Conservation (phyloP, 2,329 filamentous ascomycete species). For the Xylariaceae sp. region DNA sequence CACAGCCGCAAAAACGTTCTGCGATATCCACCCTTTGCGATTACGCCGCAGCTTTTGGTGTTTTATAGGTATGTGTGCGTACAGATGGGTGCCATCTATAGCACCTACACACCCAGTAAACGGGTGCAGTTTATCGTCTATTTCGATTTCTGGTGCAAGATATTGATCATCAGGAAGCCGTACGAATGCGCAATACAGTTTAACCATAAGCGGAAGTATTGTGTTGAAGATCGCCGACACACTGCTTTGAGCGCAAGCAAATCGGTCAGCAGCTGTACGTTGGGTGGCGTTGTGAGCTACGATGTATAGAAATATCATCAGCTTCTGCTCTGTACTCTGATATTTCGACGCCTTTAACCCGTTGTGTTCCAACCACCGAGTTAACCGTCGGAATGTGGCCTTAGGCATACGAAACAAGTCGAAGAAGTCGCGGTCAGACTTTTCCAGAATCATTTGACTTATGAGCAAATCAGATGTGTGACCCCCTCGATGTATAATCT, state of each 20-base stretch:
- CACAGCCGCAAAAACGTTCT: background rate
- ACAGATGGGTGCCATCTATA: background rate
- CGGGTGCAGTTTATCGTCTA: background rate
- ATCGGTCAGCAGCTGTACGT: background rate
- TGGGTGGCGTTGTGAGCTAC: background rate
- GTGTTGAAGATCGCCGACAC: background rate
- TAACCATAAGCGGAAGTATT: background rate
- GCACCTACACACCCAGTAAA: background rate
- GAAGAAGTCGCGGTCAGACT: too few relatives aligned
- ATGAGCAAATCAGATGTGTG: too few relatives aligned
- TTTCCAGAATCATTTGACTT: too few relatives aligned
- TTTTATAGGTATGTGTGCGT: background rate
- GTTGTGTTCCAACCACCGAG: too few relatives aligned
- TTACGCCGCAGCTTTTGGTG: background rate
- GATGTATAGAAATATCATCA: background rate
- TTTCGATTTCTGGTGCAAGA: background rate
- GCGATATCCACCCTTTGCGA: background rate
- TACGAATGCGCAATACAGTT: background rate
- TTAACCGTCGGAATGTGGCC: too few relatives aligned
- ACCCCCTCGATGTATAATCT: too few relatives aligned
- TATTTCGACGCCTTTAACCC: background rate
- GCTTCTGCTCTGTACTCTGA: background rate
- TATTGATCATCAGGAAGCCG: background rate
- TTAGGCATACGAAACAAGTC: too few relatives aligned
- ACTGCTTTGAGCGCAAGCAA: background rate